A percentile compares a stretch with the other conserved stretches of the same genome.
Evolutionary conservation across 1,139 yeast genomes (phyloP).

Genomic region (Chernovozyma sophiae-reginae): DNA sequence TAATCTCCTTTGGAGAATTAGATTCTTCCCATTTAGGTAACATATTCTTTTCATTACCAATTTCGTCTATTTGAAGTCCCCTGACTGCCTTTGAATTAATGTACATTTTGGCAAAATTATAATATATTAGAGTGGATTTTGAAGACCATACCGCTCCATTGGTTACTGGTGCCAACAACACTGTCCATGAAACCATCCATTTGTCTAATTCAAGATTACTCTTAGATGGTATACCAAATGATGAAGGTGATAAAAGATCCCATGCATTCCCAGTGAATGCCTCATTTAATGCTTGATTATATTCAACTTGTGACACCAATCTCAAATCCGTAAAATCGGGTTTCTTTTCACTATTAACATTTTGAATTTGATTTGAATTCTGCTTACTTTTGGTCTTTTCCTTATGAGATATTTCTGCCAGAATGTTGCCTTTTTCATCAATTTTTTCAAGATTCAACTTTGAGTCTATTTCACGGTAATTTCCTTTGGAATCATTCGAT

Average conservation of each 20-base stretch:
- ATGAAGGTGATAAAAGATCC: slow-evolving; percentile 56
- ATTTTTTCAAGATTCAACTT: neutral
- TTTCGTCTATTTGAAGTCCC: slow-evolving; percentile 35
- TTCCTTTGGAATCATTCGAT: slow-evolving; percentile 9
- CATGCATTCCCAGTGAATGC: slow-evolving; percentile 61
- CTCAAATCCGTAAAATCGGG: slow-evolving; percentile 47
- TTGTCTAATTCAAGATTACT: slow-evolving; percentile 64
- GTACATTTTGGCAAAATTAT: slow-evolving; percentile 73
- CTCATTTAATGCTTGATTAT: slow-evolving; percentile 60
- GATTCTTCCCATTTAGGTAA: slow-evolving; percentile 39
- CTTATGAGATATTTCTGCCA: neutral
- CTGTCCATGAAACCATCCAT: slow-evolving; percentile 84
- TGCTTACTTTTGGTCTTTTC: neutral
- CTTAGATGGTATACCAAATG: slow-evolving; percentile 65
- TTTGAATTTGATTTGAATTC: neutral
- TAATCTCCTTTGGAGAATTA: neutral
- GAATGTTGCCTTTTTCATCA: slow-evolving; percentile 6
- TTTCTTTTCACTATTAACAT: neutral
- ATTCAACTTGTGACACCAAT: slow-evolving; percentile 69
- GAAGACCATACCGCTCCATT: slow-evolving; percentile 67
- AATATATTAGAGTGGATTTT: slow-evolving; percentile 64
- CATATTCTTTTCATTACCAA: slow-evolving; percentile 19
- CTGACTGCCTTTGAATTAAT: slow-evolving; percentile 57
- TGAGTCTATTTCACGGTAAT: slow-evolving; percentile 1
- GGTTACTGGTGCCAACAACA: slow-evolving; percentile 55